phyloP scores from a whole-genome alignment of 164 flowering plant genomes.

The Berberis thunbergii region DNA sequence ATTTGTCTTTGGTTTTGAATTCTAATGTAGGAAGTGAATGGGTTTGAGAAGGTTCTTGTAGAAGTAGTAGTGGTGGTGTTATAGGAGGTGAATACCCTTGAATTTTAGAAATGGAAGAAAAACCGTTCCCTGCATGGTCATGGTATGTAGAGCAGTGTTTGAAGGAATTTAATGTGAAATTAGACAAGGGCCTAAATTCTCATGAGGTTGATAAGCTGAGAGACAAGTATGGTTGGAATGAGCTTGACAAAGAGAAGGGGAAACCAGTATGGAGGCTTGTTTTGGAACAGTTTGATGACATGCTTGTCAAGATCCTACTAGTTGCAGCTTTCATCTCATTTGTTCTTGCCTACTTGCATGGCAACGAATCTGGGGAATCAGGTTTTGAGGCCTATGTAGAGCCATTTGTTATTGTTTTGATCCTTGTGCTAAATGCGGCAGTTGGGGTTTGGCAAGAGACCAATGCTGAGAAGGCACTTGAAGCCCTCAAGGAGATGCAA shows the following conservation, averaged over 20 bases:
- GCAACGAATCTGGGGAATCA: constrained; percentile 1
- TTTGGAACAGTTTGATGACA: constrained; percentile 4
- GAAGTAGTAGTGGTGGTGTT: neutral
- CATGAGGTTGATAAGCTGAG: constrained; percentile 4
- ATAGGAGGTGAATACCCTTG: neutral
- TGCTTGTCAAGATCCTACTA: constrained; percentile 1
- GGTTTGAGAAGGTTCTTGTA: neutral
- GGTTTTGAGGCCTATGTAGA: constrained; percentile 5
- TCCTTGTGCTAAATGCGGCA: constrained; percentile 1
- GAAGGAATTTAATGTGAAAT: constrained; percentile 62
- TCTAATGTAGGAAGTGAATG: neutral
- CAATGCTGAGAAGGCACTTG: constrained; percentile 5
- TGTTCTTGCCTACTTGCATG: constrained; percentile 3
- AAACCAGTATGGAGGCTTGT: neutral
- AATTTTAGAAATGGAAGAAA: constrained; percentile 41
- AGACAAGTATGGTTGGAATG: neutral
- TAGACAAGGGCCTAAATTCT: constrained; percentile 60
- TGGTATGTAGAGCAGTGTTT: constrained; percentile 78
- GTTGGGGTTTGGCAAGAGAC: constrained; percentile 5
- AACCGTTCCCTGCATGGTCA: constrained; percentile 70
- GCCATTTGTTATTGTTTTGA: constrained; percentile 4
- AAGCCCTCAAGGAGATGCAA: constrained; percentile 2
- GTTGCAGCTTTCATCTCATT: constrained; percentile 4
- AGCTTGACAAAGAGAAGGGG: neutral
- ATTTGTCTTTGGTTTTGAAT: neutral